Base-by-base conservation (phyloP, 208 protist genomes). In the Tetramitus jugosus region DNA sequence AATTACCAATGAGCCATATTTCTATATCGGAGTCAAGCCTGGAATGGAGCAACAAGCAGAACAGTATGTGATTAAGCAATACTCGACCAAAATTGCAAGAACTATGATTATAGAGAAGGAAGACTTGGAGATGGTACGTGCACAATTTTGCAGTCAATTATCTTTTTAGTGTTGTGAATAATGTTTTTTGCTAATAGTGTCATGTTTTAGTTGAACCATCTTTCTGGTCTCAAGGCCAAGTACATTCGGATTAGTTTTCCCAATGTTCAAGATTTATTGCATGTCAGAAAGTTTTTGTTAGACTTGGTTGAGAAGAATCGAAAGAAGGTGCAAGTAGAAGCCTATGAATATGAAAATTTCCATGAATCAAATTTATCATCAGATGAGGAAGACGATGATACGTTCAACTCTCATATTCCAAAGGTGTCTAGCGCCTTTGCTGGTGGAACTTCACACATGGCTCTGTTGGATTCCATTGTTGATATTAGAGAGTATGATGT, bases 401-500 rank as follows among this genome's bases (percentile, higher is more conserved):
- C 20, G 42, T n/a, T n/a, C n/a, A n/a, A n/a, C n/a, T n/a, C n/a
- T n/a, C n/a, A n/a, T n/a, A n/a, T n/a, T n/a, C n/a, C n/a, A n/a
- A 17, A 14, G 13, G 29, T 61, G n/a, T 31, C 29, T 53, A 42
- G 37, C 13, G 77, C 64, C 29, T 56, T 26, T 20, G n/a, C n/a
- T n/a, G n/a, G n/a, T n/a, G n/a, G n/a, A n/a, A 56, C 49, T 26
- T 26, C 14, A 56, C 49, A 56, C 20, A 10, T 26, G 20, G 20
- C 14, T 33, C n/a, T 23, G 29, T 31, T 33, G 29, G 92, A 98
- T 72, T 92, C 87, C 84, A 89, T 99, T 37, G 80, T 91, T 49
- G 97, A 99, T 78, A 93, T 99, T 23, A 86, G 98, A 43, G 98
- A 99, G 85, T 98, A 97, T 84, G 98, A 99, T 85, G 96, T 99